Evolutionary conservation across 2,329 filamentous ascomycete genomes (phyloP), one percentile per base, ranked within the genome.

Genomic region (Daldinia eschscholtzii): DNA sequence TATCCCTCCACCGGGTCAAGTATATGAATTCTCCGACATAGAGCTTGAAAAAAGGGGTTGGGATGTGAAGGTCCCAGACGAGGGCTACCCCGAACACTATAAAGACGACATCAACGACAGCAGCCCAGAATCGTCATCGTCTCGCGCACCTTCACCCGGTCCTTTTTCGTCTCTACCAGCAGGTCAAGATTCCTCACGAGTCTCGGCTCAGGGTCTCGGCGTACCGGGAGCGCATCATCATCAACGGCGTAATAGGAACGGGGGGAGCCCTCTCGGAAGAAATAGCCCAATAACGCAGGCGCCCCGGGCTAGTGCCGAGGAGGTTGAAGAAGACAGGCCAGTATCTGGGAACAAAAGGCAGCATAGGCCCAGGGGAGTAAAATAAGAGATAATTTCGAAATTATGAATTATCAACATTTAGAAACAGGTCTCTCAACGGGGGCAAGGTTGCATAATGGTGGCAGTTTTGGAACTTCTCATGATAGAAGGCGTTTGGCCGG

Each of bases 11-110:
- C 76, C 78, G 6, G 83, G 83, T 2, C 83, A 84, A 44, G 82
- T 86, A 6, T 86, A 84, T 68, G 85, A 87, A 72, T 82, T 86
- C 56, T 80, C 82, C 13, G 84, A 86, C 13, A 76, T 80, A 1
- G 81, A 83, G 62, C 77, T 83, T 33, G 76, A 75, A 23, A 82
- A 81, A 59, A 79, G 77, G 10, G 81, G 81, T 12, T 84, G 80
- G 70, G 77, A 83, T 28, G 78, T 76, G 4, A 37, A 74, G 76
- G 66, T 68, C 53, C 60, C 70, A 5, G 70, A 75, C 37, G 53
- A 66, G 37, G 73, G 67, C 56, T 59, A 61, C 33, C 46, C 61
- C 20, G 67, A 77, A 48, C 72, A 65, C 6, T 70, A 62, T 28
- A 72, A 62, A 52, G 68, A 72, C 52, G 71, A 63, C 6, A 74